Evolutionary conservation across 352 stramenopile species (phyloP).

Genomic region (Globisporangium mamillatum): DNA sequence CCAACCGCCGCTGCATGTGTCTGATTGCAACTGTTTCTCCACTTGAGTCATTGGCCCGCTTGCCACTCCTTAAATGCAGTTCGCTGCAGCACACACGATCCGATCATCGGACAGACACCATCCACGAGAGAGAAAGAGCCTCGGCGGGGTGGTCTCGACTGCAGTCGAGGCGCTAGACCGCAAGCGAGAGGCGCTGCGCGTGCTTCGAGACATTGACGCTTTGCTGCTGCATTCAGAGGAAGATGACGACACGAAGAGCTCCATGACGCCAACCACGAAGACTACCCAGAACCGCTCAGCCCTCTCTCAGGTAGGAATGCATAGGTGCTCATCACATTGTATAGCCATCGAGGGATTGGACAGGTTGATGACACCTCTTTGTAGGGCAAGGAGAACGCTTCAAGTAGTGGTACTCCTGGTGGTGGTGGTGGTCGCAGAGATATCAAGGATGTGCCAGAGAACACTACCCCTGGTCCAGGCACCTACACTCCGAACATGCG

Average conservation of each 20-base stretch:
- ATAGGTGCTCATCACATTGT: background rate
- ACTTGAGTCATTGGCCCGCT: background rate
- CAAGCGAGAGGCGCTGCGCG: slow-evolving; percentile 22
- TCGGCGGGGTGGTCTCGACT: slow-evolving; percentile 23
- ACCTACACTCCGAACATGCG: background rate
- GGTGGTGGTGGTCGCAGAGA: background rate
- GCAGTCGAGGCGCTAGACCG: slow-evolving; percentile 23
- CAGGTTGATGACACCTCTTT: background rate
- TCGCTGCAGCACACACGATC: background rate
- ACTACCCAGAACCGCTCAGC: background rate
- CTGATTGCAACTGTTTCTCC: background rate
- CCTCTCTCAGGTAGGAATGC: background rate
- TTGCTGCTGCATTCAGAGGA: background rate
- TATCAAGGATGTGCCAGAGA: background rate
- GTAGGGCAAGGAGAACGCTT: background rate
- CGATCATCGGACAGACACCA: no score
- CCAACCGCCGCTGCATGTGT: background rate
- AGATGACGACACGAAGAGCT: background rate
- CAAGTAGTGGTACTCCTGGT: no score
- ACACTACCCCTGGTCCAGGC: slow-evolving; percentile 4
- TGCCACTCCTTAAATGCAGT: background rate
- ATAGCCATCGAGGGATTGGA: background rate
- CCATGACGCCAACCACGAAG: slow-evolving; percentile 10
- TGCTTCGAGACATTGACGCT: slow-evolving; percentile 27
- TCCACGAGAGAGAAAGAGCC: background rate